Conservation (phyloP, 768 basidiomycete genomes). For the Auricularia cornea region DNA sequence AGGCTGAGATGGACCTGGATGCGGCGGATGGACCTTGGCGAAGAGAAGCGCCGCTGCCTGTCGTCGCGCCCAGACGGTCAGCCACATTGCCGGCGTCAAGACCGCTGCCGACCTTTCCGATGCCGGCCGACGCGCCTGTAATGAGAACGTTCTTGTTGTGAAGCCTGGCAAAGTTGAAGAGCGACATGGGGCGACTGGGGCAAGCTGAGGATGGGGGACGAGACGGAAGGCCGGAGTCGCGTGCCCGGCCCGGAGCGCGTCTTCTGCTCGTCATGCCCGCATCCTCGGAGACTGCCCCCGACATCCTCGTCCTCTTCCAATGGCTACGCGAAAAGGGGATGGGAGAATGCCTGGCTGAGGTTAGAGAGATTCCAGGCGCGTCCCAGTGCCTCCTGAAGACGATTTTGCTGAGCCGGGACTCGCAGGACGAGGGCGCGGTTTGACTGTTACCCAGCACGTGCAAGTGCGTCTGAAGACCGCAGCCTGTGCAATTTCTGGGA, state of each 20-base stretch:
- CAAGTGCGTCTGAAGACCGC: slow-evolving; percentile 27
- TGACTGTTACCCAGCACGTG: slow-evolving; percentile 44
- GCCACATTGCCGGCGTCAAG: background rate
- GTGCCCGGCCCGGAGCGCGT: background rate
- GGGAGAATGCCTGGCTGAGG: slow-evolving; percentile 42
- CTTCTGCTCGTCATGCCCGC: background rate
- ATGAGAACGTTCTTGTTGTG: slow-evolving; percentile 79
- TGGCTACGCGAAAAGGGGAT: slow-evolving; percentile 49
- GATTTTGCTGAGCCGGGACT: slow-evolving; percentile 4
- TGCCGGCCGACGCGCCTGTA: slow-evolving; percentile 85
- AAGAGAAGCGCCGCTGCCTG: slow-evolving; percentile 86
- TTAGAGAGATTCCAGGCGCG: slow-evolving; percentile 39
- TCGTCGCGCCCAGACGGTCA: background rate
- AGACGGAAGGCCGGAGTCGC: background rate
- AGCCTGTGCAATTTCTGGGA: no score
- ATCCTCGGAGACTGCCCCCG: background rate
- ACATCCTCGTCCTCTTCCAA: slow-evolving; percentile 29
- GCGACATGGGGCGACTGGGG: slow-evolving; percentile 44
- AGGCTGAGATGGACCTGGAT: background rate
- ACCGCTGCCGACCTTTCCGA: slow-evolving; percentile 61
- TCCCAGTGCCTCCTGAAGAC: background rate
- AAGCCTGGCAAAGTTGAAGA: slow-evolving; percentile 77
- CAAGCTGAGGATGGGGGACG: background rate
- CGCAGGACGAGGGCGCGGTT: slow-evolving; percentile 59
- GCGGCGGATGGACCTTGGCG: slow-evolving; percentile 53